These are phyloP conservation scores for Trichoderma virens DNA, from an alignment of 495 filamentous ascomycete genomes.

Conservation along the genomic window DNA sequence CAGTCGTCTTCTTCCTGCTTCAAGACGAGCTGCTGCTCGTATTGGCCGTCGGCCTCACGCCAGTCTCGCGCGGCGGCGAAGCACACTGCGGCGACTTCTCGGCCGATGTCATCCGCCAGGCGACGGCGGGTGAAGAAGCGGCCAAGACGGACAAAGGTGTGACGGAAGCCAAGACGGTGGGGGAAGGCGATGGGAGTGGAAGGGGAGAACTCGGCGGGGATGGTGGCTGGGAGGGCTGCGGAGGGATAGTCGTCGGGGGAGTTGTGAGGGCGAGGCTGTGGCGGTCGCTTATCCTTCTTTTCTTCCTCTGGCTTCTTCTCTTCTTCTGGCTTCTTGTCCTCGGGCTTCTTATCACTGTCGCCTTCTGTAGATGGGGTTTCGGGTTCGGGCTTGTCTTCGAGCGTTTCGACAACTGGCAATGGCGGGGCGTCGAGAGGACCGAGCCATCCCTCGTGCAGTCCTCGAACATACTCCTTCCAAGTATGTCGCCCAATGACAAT, in stretches of 20 bases:
- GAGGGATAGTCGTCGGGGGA: conserved; percentile 58
- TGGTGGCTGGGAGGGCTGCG: conserved; percentile 47
- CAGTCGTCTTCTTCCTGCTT: conserved; percentile 76
- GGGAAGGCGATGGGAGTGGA: conserved; percentile 70
- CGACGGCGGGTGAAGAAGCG: conserved; percentile 82
- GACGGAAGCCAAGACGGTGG: conserved; percentile 87
- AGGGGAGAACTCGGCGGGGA: conserved; percentile 56
- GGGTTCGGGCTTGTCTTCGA: conserved; percentile 24
- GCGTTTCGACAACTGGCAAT: conserved; percentile 22
- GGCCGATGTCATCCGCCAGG: conserved; percentile 80
- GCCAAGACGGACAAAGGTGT: conserved; percentile 77
- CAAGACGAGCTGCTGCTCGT: conserved; percentile 67
- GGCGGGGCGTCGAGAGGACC: conserved; percentile 56
- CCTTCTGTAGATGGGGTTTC: background rate
- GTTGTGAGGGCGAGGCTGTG: conserved; percentile 57
- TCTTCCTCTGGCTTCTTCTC: conserved; percentile 39
- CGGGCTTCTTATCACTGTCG: conserved; percentile 3
- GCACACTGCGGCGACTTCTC: conserved; percentile 79
- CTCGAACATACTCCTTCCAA: conserved; percentile 96
- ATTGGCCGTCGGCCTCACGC: conserved; percentile 24
- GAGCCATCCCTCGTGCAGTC: conserved; percentile 93
- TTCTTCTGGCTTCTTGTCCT: conserved; percentile 22
- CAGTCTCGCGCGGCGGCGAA: conserved; percentile 53
- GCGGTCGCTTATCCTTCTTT: conserved; percentile 40
- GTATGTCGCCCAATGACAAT: conserved; percentile 85